Evolutionary conservation across 208 protist species (phyloP).

Genomic region (Entamoeba histolytica): DNA sequence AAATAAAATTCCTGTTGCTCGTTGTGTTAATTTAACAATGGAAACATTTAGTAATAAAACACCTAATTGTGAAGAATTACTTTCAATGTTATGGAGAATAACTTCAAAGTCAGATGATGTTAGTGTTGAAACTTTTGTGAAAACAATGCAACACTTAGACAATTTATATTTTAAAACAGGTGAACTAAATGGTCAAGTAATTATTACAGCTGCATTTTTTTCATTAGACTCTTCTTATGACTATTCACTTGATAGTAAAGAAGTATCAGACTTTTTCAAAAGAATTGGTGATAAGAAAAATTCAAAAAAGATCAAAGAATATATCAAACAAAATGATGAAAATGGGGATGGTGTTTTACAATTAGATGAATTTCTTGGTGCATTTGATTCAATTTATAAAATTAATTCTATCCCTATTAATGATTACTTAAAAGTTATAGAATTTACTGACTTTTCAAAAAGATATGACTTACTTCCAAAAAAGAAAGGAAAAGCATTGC

Average conservation of each 20-base stretch:
- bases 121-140: background rate
- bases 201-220: background rate
- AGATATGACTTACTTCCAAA: background rate
- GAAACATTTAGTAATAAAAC: background rate
- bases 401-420: background rate
- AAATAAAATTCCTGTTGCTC: background rate
- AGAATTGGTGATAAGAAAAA: background rate
- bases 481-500: background rate
- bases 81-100: background rate
- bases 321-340: background rate
- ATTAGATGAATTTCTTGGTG: background rate
- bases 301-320: background rate
- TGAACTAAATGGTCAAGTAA: background rate
- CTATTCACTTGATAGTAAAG: background rate
- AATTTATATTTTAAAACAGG: background rate
- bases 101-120: background rate
- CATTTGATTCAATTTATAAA: background rate
- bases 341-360: background rate
- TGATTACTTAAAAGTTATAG: background rate
- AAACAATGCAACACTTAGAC: background rate
- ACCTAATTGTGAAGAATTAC: background rate
- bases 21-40: background rate
- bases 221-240: background rate
- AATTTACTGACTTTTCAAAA: background rate
- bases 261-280: background rate